phyloP scores from a whole-genome alignment of 208 protist genomes.

The Trypanosoma caninum region DNA sequence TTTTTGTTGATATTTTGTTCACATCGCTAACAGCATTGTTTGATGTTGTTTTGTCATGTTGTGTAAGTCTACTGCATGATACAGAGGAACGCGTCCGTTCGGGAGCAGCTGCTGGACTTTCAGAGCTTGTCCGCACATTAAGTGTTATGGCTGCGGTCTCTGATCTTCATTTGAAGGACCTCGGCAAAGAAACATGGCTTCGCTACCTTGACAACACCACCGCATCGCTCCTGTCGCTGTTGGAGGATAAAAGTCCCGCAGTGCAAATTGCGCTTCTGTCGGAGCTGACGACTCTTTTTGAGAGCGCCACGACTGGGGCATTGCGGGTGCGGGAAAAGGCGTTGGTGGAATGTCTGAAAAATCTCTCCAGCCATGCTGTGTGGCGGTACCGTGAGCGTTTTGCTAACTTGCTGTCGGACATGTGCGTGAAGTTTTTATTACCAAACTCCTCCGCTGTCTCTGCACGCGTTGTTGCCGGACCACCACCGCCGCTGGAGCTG shows the following conservation, averaged over 20 bases:
- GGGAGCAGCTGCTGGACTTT: conserved; percentile 43
- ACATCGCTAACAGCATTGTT: conserved; percentile 23
- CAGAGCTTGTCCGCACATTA: conserved; percentile 46
- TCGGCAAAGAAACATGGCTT: conserved; percentile 23
- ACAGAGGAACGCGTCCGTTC: conserved; percentile 47
- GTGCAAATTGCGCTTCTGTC: conserved; percentile 69
- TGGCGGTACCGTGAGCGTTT: conserved; percentile 75
- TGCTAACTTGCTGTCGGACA: conserved; percentile 50
- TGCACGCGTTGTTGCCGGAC: no score
- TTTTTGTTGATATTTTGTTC: conserved; percentile 18
- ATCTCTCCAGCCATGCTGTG: conserved; percentile 56
- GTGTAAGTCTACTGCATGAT: conserved; percentile 36
- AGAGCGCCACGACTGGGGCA: conserved; percentile 15
- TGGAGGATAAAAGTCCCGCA: conserved; percentile 49
- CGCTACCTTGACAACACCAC: conserved; percentile 40
- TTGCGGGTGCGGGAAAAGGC: conserved; percentile 39
- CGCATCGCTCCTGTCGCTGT: conserved; percentile 44
- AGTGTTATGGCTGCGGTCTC: conserved; percentile 34
- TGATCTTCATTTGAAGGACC: conserved; percentile 4
- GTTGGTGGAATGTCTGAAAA: conserved; percentile 42
- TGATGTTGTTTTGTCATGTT: conserved; percentile 35
- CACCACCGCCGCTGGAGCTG: no score
- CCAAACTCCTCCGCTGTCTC: conserved; percentile 16
- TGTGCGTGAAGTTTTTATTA: conserved; percentile 52
- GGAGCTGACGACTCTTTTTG: conserved; percentile 52